These are phyloP conservation scores for Ostreobium quekettii DNA, from an alignment of 139 green algal species.

Conservation along the genomic window DNA sequence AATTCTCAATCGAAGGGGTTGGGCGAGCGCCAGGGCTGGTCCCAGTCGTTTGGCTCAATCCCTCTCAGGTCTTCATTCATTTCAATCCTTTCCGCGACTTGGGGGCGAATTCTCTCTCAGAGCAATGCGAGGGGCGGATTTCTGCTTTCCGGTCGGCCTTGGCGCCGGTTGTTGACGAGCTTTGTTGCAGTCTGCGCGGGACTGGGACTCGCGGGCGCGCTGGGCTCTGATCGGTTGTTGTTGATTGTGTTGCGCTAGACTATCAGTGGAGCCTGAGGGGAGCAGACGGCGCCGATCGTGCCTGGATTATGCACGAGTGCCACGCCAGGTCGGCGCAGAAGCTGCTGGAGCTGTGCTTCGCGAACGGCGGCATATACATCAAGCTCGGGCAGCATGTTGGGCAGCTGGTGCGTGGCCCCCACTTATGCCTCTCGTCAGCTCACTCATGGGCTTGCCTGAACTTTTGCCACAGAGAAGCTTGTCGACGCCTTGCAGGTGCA, in stretches of 20 bases:
- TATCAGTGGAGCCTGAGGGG: slow-evolving; percentile 43
- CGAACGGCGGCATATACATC: slow-evolving; percentile 78
- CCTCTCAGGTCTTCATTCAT: background rate
- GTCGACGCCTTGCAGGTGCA: background rate
- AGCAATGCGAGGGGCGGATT: too few species aligned
- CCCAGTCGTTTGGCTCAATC: background rate
- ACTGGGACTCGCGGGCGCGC: background rate
- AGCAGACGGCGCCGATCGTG: slow-evolving; percentile 24
- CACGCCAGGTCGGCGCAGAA: slow-evolving; percentile 47
- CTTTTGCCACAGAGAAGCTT: background rate
- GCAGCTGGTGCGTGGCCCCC: slow-evolving; percentile 55
- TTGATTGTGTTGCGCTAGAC: slow-evolving; percentile 31
- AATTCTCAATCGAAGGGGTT: background rate
- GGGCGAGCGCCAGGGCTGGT: background rate
- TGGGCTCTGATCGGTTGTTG: background rate
- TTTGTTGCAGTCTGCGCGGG: background rate
- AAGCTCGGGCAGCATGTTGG: slow-evolving; percentile 75
- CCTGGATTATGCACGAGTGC: slow-evolving; percentile 30
- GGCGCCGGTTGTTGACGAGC: background rate
- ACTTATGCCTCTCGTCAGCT: background rate
- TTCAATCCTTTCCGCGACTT: too few species aligned
- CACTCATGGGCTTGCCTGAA: background rate
- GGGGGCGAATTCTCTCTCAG: too few species aligned
- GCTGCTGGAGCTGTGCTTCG: slow-evolving; percentile 66
- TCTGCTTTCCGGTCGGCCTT: background rate